These are phyloP conservation scores for Typha latifolia DNA, from an alignment of 176 grass and related monocot species.

Conservation along the genomic window DNA sequence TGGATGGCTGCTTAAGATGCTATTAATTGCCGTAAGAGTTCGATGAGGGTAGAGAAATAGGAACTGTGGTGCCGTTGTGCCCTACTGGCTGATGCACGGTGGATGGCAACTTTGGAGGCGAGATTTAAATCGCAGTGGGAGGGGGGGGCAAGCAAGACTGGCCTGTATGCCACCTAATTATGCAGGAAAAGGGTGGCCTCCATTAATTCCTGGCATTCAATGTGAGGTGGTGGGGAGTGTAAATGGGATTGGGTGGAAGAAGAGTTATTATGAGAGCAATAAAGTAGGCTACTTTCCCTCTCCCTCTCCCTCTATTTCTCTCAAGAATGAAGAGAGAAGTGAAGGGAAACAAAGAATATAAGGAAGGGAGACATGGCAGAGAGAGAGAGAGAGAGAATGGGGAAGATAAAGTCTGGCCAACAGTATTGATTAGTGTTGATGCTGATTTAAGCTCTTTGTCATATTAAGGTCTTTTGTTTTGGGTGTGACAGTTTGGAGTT, in stretches of 20 bases:
- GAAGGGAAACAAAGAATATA: not conserved
- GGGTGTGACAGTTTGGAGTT: slow-evolving; percentile 15
- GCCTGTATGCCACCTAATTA: slow-evolving; percentile 23
- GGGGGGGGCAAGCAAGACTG: slow-evolving; percentile 22
- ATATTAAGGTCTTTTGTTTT: not conserved
- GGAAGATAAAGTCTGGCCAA: no score
- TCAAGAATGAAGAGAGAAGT: not conserved
- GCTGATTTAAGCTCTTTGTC: not conserved
- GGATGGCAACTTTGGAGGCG: not conserved
- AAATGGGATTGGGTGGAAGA: slow-evolving; percentile 15
- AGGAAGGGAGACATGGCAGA: no score
- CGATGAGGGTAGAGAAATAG: slow-evolving; percentile 33
- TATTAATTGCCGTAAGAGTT: slow-evolving; percentile 62
- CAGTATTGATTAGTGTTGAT: not conserved
- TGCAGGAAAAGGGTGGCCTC: slow-evolving; percentile 10
- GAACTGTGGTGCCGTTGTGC: not conserved
- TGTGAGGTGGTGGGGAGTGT: slow-evolving; percentile 13
- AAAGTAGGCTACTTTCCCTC: not conserved
- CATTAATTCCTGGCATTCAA: slow-evolving; percentile 27
- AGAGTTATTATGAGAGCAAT: slow-evolving; percentile 7
- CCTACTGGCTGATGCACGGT: not conserved
- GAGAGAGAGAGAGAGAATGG: no score
- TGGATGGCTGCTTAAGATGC: slow-evolving; percentile 22
- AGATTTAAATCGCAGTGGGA: slow-evolving; percentile 7
- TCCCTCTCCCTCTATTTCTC: not conserved